Percentiles rank a stretch among this genome's conserved stretches.
These are phyloP conservation scores for Zasmidium angulare DNA, from an alignment of 2,329 filamentous ascomycete genomes.

Conservation along the genomic window DNA sequence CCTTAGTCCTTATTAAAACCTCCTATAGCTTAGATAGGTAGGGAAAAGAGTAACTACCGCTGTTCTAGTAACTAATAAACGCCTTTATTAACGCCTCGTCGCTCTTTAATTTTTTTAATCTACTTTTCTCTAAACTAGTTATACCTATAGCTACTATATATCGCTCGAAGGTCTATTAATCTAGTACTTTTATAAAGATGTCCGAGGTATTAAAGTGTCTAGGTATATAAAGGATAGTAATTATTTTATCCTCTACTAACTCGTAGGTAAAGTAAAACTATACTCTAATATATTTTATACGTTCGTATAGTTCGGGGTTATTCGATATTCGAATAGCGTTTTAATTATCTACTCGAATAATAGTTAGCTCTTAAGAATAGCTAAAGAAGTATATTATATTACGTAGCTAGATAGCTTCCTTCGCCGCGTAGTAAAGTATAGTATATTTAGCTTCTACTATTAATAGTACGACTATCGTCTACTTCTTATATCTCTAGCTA, in stretches of 20 bases:
- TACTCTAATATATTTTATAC: background rate
- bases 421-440: background rate
- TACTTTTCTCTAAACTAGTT: background rate
- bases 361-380: background rate
- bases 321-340: too few species aligned
- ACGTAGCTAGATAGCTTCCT: background rate
- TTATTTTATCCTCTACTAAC: conserved; percentile 1
- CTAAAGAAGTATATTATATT: background rate
- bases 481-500: too few species aligned
- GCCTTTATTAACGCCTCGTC: background rate
- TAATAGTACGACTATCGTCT: background rate
- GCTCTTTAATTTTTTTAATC: too few species aligned
- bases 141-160: background rate
- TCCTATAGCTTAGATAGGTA: background rate
- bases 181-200: conserved; percentile 9
- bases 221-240: background rate
- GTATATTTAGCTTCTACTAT: background rate
- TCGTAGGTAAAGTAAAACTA: background rate
- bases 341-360: background rate
- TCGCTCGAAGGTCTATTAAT: conserved; percentile 1
- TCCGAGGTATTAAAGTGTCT: conserved; percentile 7
- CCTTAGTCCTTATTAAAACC: too few species aligned
- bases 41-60: conserved; percentile 7
- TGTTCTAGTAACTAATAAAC: background rate
- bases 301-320: background rate